Evolutionary conservation across 306 rosid genomes (phyloP), one percentile per base, ranked within the genome.

Genomic region (Leucaena leucocephala): DNA sequence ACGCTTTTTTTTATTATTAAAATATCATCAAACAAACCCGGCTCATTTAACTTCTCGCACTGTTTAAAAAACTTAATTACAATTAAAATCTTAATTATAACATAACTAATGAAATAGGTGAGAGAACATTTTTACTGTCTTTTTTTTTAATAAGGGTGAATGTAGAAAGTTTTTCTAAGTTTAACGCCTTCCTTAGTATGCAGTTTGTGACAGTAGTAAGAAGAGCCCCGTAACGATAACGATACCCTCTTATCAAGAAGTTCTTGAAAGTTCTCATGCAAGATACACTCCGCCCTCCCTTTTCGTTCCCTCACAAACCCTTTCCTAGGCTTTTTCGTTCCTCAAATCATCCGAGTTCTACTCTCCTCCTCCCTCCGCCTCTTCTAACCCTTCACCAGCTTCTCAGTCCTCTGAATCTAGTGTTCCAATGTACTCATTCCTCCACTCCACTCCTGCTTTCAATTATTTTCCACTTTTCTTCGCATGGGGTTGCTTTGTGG

Each of bases 301-400:
- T 39, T 93, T 93, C 77, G 87, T 88, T 45, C 98, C 97, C 1
- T 87, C 98, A 0, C 88, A 95, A 71, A 85, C 91, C 36, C 92
- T 95, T 49, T 87, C 98, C 4, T 85, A 95, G 86, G 94, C 98
- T 3, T 95, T 95, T 68, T 85, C 98, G 9, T 93, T 80, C 82
- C 66, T 95, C 76, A 95, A 92, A 86, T 90, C 97, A 80, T 91
- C 98, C 12, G 97, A 95, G 58, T 95, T 95, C 68, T 95, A 95
- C 89, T 75, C 89, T 33, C 88, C 97, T 3, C 94, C 97, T 44
- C 92, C 94, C 9, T 43, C 88, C 14, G 15, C 81, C 11, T 7
- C 84, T 49, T 57, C 82, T 0, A 85, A 78, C 5, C 39, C 85
- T 7, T 57, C 66, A 3, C 82, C 15, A 4, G 5, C 67, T 61